phyloP scores from a whole-genome alignment of 768 basidiomycete species.

The Termitomyces titanicus region DNA sequence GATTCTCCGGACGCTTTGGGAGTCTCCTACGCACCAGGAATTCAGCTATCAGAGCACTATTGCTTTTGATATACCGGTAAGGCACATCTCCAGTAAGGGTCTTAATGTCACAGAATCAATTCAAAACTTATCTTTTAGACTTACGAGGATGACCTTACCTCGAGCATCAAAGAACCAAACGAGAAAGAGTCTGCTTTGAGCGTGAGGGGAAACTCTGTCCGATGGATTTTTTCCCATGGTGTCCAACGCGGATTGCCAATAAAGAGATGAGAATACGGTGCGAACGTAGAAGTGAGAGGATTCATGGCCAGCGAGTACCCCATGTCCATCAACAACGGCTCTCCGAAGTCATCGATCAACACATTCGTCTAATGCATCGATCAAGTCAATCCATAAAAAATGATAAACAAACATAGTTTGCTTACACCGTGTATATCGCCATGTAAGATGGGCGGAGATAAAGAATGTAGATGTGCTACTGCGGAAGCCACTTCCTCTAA shows the following conservation, averaged over 20 bases:
- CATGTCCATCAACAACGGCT: conserved; percentile 12
- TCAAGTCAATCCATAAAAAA: not conserved
- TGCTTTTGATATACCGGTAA: conserved; percentile 9
- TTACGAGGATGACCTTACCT: conserved; percentile 4
- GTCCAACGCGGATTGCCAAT: conserved; percentile 13
- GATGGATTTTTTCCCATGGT: conserved; percentile 9
- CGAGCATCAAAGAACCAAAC: conserved; percentile 13
- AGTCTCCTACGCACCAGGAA: conserved; percentile 8
- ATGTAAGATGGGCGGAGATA: conserved; percentile 10
- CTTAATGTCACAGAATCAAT: not conserved
- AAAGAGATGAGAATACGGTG: not conserved
- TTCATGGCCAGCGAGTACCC: conserved; percentile 7
- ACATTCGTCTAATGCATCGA: conserved; percentile 11
- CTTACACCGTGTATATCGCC: conserved; percentile 17
- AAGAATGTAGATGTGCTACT: conserved; percentile 10
- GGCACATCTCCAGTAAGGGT: conserved; percentile 13
- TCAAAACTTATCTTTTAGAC: too few relatives aligned
- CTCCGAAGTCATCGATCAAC: conserved; percentile 8
- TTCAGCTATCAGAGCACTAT: conserved; percentile 16
- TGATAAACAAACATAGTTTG: not conserved
- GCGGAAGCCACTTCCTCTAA: conserved; percentile 8
- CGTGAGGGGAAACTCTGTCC: conserved; percentile 6
- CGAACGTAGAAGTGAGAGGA: not conserved
- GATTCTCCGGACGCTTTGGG: conserved; percentile 11
- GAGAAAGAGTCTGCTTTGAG: conserved; percentile 14